Percentiles rank a stretch among this genome's conserved stretches.
Conservation (phyloP, 2,329 filamentous ascomycete species). For the Pseudonectria foliicola region DNA sequence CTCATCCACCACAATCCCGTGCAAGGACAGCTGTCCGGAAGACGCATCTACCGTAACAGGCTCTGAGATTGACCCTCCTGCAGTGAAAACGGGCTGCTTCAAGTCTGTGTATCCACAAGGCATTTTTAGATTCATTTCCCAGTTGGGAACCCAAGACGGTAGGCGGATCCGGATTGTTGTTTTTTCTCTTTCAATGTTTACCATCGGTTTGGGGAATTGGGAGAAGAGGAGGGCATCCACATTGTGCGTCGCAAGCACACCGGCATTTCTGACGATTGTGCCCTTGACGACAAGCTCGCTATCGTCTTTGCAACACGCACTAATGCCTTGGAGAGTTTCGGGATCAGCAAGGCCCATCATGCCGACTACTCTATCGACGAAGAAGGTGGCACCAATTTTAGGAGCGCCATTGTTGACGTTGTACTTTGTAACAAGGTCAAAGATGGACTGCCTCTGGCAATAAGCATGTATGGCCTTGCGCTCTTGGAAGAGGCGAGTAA, state of each 20-base stretch:
- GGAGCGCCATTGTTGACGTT: constrained; percentile 17
- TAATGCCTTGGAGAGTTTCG: constrained; percentile 1
- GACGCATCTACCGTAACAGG: constrained; percentile 3
- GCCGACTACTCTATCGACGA: constrained; percentile 26
- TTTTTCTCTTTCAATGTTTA: too few relatives aligned
- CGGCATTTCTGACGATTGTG: constrained; percentile 11
- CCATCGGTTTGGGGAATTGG: constrained; percentile 18
- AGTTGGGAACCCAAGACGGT: constrained; percentile 30
- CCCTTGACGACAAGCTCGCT: constrained; percentile 1
- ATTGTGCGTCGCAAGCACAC: constrained; percentile 15
- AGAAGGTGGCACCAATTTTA: constrained; percentile 20
- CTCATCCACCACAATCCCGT: constrained; percentile 16
- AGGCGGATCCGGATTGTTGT: too few relatives aligned
- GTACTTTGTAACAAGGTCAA: constrained; percentile 23
- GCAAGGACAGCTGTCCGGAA: constrained; percentile 8
- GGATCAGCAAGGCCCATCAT: constrained; percentile 22
- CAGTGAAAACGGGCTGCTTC: constrained; percentile 14
- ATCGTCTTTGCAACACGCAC: constrained; percentile 5
- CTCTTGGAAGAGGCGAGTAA: constrained; percentile 22
- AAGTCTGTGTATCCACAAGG: constrained; percentile 20
- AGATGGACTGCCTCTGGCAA: constrained; percentile 10
- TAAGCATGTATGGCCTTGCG: constrained; percentile 22
- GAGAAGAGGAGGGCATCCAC: constrained; percentile 24
- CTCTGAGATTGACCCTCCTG: constrained; percentile 11
- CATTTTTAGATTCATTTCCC: constrained; percentile 22